Base-by-base conservation (phyloP, 164 flowering plant species). In the Amborella trichopoda region DNA sequence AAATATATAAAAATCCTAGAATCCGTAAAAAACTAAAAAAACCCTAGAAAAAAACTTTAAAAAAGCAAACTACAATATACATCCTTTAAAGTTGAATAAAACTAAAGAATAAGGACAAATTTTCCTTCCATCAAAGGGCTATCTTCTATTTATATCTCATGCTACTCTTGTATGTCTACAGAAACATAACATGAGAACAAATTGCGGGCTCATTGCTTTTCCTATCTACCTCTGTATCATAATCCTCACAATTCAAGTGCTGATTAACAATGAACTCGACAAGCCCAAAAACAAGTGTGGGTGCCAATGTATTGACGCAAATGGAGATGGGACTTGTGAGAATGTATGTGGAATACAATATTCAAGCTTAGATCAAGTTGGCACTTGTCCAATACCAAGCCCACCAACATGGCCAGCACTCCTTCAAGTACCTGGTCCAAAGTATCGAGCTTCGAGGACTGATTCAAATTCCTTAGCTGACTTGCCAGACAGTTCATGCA, bases 391-490 rank as follows among this genome's bases (percentile, higher is more conserved):
- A 2, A 8, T 32, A 20, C 10, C 23, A 6, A 22, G 40, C 0
- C 51, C 51, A 20, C 3, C 10, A 11, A 18, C 18, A 48, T 48
- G 51, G 51, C 51, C 51, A 4, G 51, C 40, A 20, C 24, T 48
- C 4, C 33, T 48, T 4, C 51, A 48, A 22, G 3, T 48, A 6
- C 51, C 51, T 1, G 34, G 23, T 21, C 12, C n/a, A 30, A 25
- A 20, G 19, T 12, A 48, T 33, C 39, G 40, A 3, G 40, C 40
- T 5, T 25, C 33, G 20, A 25, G 33, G 20, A 21, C 51, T 6
- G 37, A 18, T 20, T 5, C 26, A 25, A 23, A 28, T 25, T 30
- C 24, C 4, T 20, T 22, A 5, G 21, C 49, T 2, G 49, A 23
- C 19, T 33, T 32, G 10, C 40, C 51, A 6, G 23, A 33, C 17